These are phyloP conservation scores for Wallacemonas sp. DNA, from an alignment of 208 protist species.

Conservation along the genomic window DNA sequence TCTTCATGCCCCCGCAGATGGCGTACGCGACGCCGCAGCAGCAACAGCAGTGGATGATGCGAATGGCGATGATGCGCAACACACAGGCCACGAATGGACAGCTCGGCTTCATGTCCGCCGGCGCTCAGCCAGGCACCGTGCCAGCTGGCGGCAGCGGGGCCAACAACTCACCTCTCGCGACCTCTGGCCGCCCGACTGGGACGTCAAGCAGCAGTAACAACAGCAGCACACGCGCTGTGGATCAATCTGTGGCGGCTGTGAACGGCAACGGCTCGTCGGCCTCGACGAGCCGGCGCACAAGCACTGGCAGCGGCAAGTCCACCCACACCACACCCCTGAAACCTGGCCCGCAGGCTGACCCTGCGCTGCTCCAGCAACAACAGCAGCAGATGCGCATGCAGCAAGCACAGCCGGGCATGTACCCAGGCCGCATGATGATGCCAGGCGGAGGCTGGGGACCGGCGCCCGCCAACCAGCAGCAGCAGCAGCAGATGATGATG, in stretches of 20 bases:
- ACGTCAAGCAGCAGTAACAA: no score
- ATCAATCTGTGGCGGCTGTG: background rate
- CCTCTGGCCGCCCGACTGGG: background rate
- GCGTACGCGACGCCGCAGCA: constrained; percentile 10
- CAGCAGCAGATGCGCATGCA: constrained; percentile 9
- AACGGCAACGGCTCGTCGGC: background rate
- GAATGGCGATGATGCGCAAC: constrained; percentile 12
- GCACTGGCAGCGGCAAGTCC: background rate
- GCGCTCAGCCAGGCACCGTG: no score
- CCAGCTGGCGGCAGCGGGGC: no score
- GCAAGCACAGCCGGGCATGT: constrained; percentile 14
- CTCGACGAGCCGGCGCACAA: background rate
- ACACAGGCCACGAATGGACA: no score
- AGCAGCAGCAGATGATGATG: background rate
- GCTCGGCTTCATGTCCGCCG: no score
- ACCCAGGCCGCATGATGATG: constrained; percentile 10
- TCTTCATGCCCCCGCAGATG: constrained; percentile 13
- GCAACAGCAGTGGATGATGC: constrained; percentile 14
- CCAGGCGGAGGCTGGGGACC: background rate
- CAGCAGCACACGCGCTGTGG: background rate
- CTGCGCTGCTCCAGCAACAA: no score
- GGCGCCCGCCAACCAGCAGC: background rate
- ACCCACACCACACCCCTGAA: no score
- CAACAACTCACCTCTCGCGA: background rate
- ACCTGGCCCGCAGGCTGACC: no score